Conservation (phyloP, 192 early-diverging fungal genomes). For the Backusella parvicylindrica region DNA sequence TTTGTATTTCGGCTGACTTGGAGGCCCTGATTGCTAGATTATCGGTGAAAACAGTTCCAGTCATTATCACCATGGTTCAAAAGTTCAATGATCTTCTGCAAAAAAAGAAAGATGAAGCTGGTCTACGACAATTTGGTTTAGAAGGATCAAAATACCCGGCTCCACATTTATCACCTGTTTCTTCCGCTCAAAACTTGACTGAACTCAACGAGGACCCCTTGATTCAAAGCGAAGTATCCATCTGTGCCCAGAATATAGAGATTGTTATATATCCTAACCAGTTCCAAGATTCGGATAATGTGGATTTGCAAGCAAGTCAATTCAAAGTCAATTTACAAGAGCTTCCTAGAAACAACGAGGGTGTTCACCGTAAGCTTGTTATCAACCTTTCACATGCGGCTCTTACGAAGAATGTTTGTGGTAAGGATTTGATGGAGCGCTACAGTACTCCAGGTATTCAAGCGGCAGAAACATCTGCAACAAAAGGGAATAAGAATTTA, state of each 20-base stretch:
- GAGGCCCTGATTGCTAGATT: constrained; percentile 21
- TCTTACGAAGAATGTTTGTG: constrained; percentile 32
- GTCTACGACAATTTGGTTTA: not conserved
- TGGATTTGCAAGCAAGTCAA: constrained; percentile 26
- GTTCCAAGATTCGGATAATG: constrained; percentile 43
- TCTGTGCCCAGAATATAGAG: constrained; percentile 16
- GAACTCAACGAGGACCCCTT: not conserved
- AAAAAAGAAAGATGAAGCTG: constrained; percentile 47
- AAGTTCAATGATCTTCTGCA: constrained; percentile 48
- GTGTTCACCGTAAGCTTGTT: constrained; percentile 16
- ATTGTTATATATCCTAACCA: constrained; percentile 43
- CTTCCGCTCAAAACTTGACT: not conserved
- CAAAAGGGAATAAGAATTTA: not conserved
- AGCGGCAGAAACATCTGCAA: not conserved
- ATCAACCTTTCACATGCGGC: constrained; percentile 25
- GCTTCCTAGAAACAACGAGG: not conserved
- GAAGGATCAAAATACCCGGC: not conserved
- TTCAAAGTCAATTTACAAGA: constrained; percentile 20
- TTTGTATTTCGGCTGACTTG: constrained; percentile 4
- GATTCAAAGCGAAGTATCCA: not conserved
- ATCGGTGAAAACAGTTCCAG: constrained; percentile 55
- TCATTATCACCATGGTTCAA: constrained; percentile 46
- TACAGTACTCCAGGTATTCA: not conserved
- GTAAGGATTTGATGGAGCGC: constrained; percentile 9
- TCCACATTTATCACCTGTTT: not conserved